Conservation (phyloP, 306 rosid genomes). For the Quercus ilex region DNA sequence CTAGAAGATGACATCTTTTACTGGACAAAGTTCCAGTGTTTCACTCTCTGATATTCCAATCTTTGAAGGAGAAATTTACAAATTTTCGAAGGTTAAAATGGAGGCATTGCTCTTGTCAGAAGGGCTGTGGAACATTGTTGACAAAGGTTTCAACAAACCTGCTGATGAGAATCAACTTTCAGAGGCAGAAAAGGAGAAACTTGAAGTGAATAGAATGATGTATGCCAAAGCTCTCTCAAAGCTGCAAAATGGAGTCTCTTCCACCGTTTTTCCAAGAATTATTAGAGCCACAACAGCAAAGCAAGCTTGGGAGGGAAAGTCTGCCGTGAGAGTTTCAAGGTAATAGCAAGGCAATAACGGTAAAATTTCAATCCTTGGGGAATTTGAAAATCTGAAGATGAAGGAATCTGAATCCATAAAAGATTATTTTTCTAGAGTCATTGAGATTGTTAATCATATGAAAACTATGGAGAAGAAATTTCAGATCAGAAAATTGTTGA, state of each 20-base stretch:
- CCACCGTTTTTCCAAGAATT: not conserved
- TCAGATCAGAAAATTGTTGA: not conserved
- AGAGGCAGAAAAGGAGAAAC: not conserved
- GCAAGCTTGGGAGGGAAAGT: not conserved
- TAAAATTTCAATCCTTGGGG: not conserved
- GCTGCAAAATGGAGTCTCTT: not conserved
- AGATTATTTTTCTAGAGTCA: not conserved
- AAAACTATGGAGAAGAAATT: not conserved
- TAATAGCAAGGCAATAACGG: not conserved
- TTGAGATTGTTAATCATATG: not conserved
- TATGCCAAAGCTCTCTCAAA: not conserved
- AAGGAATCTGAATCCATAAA: not conserved
- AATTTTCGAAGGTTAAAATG: not conserved
- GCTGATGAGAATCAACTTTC: not conserved
- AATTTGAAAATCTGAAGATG: not conserved
- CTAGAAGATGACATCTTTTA: too few species aligned
- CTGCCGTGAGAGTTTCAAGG: not conserved
- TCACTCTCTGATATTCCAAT: too few species aligned
- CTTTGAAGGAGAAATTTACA: not conserved
- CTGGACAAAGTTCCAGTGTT: too few species aligned
- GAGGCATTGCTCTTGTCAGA: not conserved
- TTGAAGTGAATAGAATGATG: not conserved
- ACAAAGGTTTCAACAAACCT: not conserved
- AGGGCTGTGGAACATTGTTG: not conserved
- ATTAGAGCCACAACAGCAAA: not conserved